phyloP scores from a whole-genome alignment of 2,329 filamentous ascomycete genomes.

The Curvularia spicifera region DNA sequence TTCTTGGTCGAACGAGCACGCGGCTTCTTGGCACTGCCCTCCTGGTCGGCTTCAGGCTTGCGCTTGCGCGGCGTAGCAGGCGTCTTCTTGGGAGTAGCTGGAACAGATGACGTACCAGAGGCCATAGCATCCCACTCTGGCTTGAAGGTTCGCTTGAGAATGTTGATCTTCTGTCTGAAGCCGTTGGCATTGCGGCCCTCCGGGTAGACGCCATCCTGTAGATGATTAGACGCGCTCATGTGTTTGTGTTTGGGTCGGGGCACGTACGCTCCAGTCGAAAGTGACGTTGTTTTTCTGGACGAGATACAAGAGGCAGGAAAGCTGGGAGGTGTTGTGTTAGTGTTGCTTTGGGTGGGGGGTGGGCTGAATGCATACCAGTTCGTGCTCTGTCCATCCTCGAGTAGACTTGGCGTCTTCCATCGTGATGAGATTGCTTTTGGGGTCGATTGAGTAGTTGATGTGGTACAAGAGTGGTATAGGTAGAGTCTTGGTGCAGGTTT shows the following conservation, averaged over 20 bases:
- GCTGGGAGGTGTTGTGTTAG: constrained; percentile 21
- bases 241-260: neutral
- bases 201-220: constrained; percentile 28
- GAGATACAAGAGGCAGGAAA: constrained; percentile 21
- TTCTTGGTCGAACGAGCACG: constrained; percentile 8
- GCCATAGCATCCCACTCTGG: constrained; percentile 25
- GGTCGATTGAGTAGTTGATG: neutral
- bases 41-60: constrained; percentile 19
- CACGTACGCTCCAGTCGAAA: constrained; percentile 24
- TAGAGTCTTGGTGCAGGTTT: neutral
- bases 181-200: constrained; percentile 29
- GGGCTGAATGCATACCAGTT: neutral
- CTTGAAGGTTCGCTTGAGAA: constrained; percentile 21
- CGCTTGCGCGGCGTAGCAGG: constrained; percentile 27
- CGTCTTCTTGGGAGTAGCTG: constrained; percentile 8
- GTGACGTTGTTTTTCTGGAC: constrained; percentile 14
- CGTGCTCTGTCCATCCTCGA: constrained; percentile 5
- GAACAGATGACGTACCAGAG: constrained; percentile 12
- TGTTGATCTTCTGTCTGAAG: constrained; percentile 29
- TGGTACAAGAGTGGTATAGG: neutral
- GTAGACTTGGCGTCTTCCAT: neutral
- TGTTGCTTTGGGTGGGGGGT: neutral
- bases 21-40: constrained; percentile 16
- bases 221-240: neutral
- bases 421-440: neutral